A percentile compares a stretch with the other conserved stretches of the same genome.
Conservation (phyloP, 78 protist species). For the Dictyostelium firmibasis region DNA sequence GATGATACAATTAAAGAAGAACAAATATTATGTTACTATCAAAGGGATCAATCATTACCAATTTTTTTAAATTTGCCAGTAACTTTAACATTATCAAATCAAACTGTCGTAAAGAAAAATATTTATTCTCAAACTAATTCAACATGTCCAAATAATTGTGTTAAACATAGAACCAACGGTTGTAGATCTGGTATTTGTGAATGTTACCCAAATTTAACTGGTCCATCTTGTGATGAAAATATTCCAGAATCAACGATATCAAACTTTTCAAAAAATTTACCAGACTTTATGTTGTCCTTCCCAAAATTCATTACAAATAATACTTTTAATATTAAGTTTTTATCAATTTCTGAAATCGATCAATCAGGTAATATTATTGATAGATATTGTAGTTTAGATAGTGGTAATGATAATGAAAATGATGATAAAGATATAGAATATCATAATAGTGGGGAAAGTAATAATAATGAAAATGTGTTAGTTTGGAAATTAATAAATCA, state of each 20-base stretch:
- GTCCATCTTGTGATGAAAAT: slow-evolving; percentile 12
- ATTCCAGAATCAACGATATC: not conserved
- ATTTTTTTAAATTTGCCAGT: not conserved
- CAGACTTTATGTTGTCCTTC: not conserved
- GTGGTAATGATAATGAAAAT: not conserved
- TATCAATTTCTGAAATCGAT: not conserved
- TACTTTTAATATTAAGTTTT: not conserved
- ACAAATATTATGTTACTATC: not conserved
- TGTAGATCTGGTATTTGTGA: slow-evolving; percentile 31
- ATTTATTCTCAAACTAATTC: not conserved
- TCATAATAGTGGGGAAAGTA: not conserved
- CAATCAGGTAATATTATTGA: not conserved
- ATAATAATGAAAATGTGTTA: not conserved
- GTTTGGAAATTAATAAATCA: not conserved
- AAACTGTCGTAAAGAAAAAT: not conserved
- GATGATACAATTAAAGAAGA: not conserved
- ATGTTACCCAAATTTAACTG: slow-evolving; percentile 28
- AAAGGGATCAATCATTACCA: not conserved
- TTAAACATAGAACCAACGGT: not conserved
- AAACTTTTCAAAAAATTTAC: not conserved
- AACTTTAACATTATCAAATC: not conserved
- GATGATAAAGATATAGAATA: not conserved
- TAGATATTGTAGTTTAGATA: not conserved
- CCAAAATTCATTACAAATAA: not conserved
- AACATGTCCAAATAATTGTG: not conserved